Percentiles rank a stretch among this genome's conserved stretches.
phyloP scores from a whole-genome alignment of 352 stramenopile species.

The Nothophytophthora sp. region DNA sequence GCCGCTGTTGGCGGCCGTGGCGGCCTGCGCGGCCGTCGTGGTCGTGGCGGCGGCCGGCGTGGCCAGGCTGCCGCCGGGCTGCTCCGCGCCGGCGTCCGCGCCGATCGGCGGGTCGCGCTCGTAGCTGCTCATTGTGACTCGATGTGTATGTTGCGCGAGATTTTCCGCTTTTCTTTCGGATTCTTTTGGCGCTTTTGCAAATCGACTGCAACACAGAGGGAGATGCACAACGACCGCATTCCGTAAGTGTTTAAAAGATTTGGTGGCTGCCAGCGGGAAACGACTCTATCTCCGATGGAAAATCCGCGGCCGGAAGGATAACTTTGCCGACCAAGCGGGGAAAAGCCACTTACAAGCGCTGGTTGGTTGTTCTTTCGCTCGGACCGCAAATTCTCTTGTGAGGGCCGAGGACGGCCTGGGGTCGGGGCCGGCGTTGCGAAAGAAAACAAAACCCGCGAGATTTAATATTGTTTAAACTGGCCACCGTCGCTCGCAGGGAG shows the following conservation, averaged over 20 bases:
- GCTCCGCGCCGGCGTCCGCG: background rate
- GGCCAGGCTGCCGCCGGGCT: too few relatives aligned
- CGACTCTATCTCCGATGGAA: too few relatives aligned
- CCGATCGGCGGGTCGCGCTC: slow-evolving; percentile 4
- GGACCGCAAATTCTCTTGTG: slow-evolving; percentile 34
- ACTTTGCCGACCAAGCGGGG: too few relatives aligned
- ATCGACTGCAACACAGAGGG: too few relatives aligned
- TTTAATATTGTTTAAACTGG: too few relatives aligned
- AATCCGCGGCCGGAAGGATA: too few relatives aligned
- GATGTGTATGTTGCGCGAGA: background rate
- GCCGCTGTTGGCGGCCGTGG: background rate
- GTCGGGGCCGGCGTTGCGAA: background rate
- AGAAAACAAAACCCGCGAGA: slow-evolving; percentile 1
- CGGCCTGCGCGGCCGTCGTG: background rate
- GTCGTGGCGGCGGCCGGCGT: slow-evolving; percentile 1
- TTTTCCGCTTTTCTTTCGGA: background rate
- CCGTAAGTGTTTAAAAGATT: too few relatives aligned
- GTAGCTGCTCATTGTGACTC: slow-evolving; percentile 28
- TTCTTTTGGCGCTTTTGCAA: too few relatives aligned
- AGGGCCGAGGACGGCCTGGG: background rate
- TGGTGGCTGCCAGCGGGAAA: too few relatives aligned
- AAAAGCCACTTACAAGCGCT: slow-evolving; percentile 18
- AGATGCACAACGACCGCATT: too few relatives aligned
- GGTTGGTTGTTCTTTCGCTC: slow-evolving; percentile 35
- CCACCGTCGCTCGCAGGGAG: background rate